These are phyloP conservation scores for Pseudonitzschia multistriata DNA, from an alignment of 108 stramenopile genomes.

Conservation along the genomic window DNA sequence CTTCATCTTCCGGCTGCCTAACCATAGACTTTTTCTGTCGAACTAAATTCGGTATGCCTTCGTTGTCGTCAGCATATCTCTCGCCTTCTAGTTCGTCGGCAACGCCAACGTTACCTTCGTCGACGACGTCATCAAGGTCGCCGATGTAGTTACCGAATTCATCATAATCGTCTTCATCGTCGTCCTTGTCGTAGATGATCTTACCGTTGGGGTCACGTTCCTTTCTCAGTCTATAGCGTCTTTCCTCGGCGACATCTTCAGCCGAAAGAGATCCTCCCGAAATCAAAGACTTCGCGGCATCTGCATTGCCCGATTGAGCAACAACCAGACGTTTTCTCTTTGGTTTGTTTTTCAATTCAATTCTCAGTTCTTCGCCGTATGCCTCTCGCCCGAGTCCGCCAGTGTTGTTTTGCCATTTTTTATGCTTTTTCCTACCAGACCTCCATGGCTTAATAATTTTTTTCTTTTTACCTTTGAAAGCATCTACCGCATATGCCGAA, in stretches of 20 bases:
- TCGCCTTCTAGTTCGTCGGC: background rate
- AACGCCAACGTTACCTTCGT: background rate
- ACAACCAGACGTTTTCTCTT: slow-evolving; percentile 8
- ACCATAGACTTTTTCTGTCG: background rate
- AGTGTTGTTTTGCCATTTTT: background rate
- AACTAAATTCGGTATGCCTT: background rate
- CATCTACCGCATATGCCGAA: slow-evolving; percentile 11
- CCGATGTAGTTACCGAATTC: background rate
- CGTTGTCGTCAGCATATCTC: background rate
- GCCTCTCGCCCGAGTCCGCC: slow-evolving; percentile 6
- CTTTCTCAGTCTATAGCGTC: background rate
- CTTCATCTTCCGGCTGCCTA: background rate
- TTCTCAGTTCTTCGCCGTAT: slow-evolving; percentile 8
- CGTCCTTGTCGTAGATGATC: background rate
- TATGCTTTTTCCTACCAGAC: slow-evolving; percentile 8
- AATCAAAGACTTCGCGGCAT: slow-evolving; percentile 16
- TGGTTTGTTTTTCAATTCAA: slow-evolving; percentile 10
- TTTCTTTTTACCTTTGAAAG: slow-evolving; percentile 14
- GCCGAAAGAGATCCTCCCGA: background rate
- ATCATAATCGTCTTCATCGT: background rate
- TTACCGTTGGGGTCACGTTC: background rate
- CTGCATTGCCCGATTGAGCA: slow-evolving; percentile 5
- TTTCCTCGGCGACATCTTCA: background rate
- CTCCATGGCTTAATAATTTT: slow-evolving; percentile 16
- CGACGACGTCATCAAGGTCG: background rate